Conservation (phyloP, 495 filamentous ascomycete species). For the Tirmania nivea region DNA sequence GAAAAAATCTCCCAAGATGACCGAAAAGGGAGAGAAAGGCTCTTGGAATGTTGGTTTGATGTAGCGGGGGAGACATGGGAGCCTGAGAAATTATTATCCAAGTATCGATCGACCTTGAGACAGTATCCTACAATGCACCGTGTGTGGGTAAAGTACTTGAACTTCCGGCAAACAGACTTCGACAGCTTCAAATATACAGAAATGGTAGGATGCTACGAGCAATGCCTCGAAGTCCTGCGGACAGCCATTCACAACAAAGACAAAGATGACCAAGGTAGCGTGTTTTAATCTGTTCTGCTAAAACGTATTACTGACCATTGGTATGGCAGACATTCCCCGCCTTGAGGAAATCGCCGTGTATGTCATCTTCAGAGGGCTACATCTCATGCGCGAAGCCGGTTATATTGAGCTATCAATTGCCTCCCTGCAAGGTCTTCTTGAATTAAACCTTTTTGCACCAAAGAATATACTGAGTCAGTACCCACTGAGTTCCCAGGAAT, state of each 20-base stretch:
- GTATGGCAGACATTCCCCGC: slow-evolving; percentile 11
- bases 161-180: slow-evolving; percentile 52
- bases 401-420: slow-evolving; percentile 57
- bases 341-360: slow-evolving; percentile 39
- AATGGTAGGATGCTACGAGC: slow-evolving; percentile 32
- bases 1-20: slow-evolving; percentile 25
- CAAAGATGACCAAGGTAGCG: no score
- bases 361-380: slow-evolving; percentile 48
- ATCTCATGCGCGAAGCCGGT: slow-evolving; percentile 57
- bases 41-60: slow-evolving; percentile 46
- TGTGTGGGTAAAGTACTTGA: slow-evolving; percentile 54
- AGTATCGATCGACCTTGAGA: slow-evolving; percentile 41
- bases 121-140: slow-evolving; percentile 34
- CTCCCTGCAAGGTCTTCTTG: slow-evolving; percentile 65
- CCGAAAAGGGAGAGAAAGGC: slow-evolving; percentile 21
- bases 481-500: background rate
- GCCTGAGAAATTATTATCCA: slow-evolving; percentile 31
- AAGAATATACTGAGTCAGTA: background rate
- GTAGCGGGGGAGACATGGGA: slow-evolving; percentile 58
- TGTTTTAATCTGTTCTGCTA: background rate
- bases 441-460: slow-evolving; percentile 45
- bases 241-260: slow-evolving; percentile 8
- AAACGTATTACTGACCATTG: slow-evolving; percentile 5
- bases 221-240: slow-evolving; percentile 32
- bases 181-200: slow-evolving; percentile 45